Percentiles rank a stretch among this genome's conserved stretches.
phyloP scores from a whole-genome alignment of 148 eudicot genomes.

The Vaccinium darrowii region DNA sequence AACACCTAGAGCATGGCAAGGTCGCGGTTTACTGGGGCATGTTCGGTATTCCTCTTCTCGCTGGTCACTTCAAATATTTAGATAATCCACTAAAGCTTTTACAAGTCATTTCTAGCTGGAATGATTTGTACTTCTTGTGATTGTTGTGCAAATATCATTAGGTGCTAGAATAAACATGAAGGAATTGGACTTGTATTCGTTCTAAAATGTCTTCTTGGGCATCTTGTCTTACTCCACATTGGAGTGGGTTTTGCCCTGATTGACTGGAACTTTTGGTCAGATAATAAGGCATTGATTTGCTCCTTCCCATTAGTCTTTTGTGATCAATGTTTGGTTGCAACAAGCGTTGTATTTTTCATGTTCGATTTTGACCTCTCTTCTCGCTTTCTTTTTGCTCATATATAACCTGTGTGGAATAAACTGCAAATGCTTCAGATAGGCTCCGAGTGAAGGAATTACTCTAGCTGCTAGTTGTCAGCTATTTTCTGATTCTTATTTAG shows the following conservation, averaged over 20 bases:
- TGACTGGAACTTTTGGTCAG: background rate
- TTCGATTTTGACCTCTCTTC: too few species aligned
- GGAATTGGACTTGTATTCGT: background rate
- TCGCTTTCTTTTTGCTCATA: background rate
- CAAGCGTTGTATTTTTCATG: background rate
- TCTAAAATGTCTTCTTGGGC: background rate
- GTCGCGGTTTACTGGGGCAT: slow-evolving; percentile 90
- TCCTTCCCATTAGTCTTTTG: background rate
- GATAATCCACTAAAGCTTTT: background rate
- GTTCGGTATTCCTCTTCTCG: slow-evolving; percentile 20
- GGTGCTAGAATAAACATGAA: background rate
- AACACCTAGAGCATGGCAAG: slow-evolving; percentile 89
- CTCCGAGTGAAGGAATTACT: background rate
- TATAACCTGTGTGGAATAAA: background rate
- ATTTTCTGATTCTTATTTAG: background rate
- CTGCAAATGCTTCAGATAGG: background rate
- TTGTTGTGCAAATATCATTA: background rate
- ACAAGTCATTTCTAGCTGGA: background rate
- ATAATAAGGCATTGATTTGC: background rate
- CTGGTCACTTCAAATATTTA: background rate
- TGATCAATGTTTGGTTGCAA: background rate
- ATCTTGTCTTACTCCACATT: background rate
- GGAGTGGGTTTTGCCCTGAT: background rate
- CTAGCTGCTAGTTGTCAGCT: background rate
- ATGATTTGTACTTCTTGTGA: background rate